phyloP scores from a whole-genome alignment of 176 grass and related monocot genomes.

The Bonia amplexicaulis region DNA sequence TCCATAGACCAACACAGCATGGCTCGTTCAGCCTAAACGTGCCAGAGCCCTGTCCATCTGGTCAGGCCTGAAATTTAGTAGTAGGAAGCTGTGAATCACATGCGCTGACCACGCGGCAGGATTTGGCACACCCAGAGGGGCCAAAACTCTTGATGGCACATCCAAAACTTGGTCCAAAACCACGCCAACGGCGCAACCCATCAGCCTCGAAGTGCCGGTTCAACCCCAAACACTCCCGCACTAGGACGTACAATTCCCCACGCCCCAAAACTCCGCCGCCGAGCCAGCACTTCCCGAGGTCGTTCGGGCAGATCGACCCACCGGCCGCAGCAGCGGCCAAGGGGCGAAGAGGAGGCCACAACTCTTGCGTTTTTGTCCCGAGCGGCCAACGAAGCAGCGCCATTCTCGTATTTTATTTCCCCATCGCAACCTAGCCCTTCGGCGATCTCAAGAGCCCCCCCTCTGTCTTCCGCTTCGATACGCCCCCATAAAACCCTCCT shows the following conservation, averaged over 20 bases:
- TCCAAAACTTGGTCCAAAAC: no score
- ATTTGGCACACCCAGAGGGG: no score
- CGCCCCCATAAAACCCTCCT: constrained; percentile 45
- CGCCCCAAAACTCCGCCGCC: not conserved
- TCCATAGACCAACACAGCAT: no score
- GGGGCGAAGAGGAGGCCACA: not conserved
- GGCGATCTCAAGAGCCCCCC: constrained; percentile 34
- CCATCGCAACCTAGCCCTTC: not conserved
- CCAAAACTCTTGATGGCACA: no score
- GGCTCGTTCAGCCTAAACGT: no score
- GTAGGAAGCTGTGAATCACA: no score
- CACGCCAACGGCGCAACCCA: no score
- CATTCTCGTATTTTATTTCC: not conserved
- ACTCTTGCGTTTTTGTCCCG: constrained; percentile 6
- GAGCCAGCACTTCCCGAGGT: not conserved
- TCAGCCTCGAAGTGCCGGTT: not conserved
- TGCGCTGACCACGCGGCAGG: no score
- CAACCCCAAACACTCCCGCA: not conserved
- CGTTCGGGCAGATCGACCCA: not conserved
- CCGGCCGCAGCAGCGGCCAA: constrained; percentile 16
- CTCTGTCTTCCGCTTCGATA: constrained; percentile 24
- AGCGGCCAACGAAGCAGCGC: not conserved
- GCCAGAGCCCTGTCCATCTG: no score
- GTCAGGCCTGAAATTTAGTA: no score
- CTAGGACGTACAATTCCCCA: not conserved